Base-by-base conservation (phyloP, 2,329 filamentous ascomycete genomes). In the Paracoccidioides brasiliensis region DNA sequence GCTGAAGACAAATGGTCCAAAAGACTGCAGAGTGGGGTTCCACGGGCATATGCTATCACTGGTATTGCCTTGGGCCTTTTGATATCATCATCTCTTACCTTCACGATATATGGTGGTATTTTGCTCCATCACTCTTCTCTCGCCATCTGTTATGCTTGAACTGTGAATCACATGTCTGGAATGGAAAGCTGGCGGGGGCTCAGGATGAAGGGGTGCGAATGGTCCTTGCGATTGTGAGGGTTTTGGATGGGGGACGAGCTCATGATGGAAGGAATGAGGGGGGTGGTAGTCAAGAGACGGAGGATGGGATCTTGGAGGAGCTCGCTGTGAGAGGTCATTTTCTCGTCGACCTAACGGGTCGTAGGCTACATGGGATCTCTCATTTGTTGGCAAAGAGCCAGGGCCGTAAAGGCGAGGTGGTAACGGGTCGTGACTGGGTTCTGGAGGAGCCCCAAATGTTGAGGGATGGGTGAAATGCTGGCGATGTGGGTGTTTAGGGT, bases 401-500 rank as follows among this genome's bases (percentile, higher is more conserved):
- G 59, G 45, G 14, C 54, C 58, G 57, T 61, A 63, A 22, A 60
- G 58, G 53, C 60, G 65, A 41, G 63, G 58, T 14, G 63, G 64
- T 55, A 67, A 44, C 15, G 57, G 61, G 28, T 61, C 15, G 15
- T 55, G 58, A 53, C 63, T 64, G 58, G 65, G 58, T 54, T 68
- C 65, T 55, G 64, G 66, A n/a, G 67, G 60, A 43, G 58, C 57
- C 42, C 64, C 63, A 46, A 69, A 63, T 38, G 66, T 63, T 15
- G 66, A 66, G 12, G 66, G 64, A 52, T 68, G 68, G 14, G 65
- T 61, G 52, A 67, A 67, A 58, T 61, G 59, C 38, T 63, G 64
- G 43, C 64, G 60, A 40, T 63, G 58, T 5, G 65, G 64, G 38
- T 61, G 64, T 33, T 59, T 64, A 51, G 61, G 62, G 43, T 68